phyloP scores from a whole-genome alignment of 108 stramenopile genomes.

The Schizochytrium sp. region DNA sequence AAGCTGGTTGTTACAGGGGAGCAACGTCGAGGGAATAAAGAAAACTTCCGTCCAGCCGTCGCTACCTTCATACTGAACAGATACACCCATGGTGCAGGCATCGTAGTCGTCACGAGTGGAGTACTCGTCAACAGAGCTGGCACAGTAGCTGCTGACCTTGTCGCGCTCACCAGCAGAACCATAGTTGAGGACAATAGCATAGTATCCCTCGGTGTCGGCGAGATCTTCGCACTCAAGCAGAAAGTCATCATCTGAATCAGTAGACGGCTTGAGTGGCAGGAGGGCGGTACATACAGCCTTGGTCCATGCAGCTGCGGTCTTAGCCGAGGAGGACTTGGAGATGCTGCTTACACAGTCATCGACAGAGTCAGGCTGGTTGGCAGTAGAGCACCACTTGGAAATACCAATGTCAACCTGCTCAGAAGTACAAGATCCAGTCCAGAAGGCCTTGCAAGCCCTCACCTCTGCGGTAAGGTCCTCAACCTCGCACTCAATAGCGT shows the following conservation, averaged over 20 bases:
- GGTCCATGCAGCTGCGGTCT: conserved; percentile 32
- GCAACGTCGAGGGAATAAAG: conserved; percentile 23
- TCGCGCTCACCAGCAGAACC: conserved; percentile 6
- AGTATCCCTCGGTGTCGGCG: conserved; percentile 14
- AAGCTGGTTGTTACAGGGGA: conserved; percentile 22
- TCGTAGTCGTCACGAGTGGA: background rate
- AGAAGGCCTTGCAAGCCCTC: conserved; percentile 45
- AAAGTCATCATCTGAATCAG: conserved; percentile 14
- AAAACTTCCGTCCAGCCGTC: conserved; percentile 35
- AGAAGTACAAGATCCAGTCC: conserved; percentile 32
- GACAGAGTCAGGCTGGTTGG: conserved; percentile 24
- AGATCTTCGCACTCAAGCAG: background rate
- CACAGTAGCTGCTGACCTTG: conserved; percentile 52
- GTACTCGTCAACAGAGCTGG: conserved; percentile 46
- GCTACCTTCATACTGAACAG: conserved; percentile 19
- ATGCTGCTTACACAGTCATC: conserved; percentile 22
- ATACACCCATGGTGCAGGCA: conserved; percentile 18
- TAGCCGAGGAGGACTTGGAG: background rate
- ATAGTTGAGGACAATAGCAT: background rate
- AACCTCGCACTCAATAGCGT: background rate
- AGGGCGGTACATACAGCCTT: conserved; percentile 16
- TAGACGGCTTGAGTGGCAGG: background rate
- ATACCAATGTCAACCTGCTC: conserved; percentile 38
- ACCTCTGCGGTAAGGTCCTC: background rate
- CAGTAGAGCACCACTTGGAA: conserved; percentile 24